Evolutionary conservation across 352 stramenopile species (phyloP).

Genomic region (Peronospora belbahrii): DNA sequence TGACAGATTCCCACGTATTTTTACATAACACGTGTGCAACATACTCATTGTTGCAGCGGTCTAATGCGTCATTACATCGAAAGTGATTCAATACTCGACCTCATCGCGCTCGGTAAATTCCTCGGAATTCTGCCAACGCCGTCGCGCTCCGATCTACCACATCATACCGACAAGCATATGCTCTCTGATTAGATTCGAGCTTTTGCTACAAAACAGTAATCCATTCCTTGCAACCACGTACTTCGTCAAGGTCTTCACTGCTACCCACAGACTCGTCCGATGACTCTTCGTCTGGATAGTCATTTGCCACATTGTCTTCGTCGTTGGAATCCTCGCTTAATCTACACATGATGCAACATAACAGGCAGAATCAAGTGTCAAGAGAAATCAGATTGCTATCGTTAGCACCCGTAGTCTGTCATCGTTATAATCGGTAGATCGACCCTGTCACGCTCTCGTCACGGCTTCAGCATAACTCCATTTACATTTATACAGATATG

Average conservation of each 20-base stretch:
- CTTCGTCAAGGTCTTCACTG: constrained; percentile 34
- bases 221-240: constrained; percentile 2
- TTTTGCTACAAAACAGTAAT: neutral
- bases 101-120: constrained; percentile 24
- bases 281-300: constrained; percentile 82
- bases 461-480: constrained; percentile 23
- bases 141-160: constrained; percentile 22
- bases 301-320: constrained; percentile 67
- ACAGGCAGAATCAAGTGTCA: constrained; percentile 13
- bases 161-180: constrained; percentile 8
- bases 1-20: too few relatives aligned
- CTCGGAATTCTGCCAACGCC: constrained; percentile 9
- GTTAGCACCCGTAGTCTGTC: constrained; percentile 10
- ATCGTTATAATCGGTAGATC: constrained; percentile 25
- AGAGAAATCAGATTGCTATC: constrained; percentile 17
- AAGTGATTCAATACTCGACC: constrained; percentile 19
- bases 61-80: neutral
- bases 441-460: constrained; percentile 1
- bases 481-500: constrained; percentile 28
- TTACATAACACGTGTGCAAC: neutral
- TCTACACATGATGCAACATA: constrained; percentile 21
- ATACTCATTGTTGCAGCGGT: neutral
- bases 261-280: constrained; percentile 29
- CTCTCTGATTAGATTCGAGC: constrained; percentile 2
- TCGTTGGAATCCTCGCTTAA: constrained; percentile 82